Base-by-base conservation (phyloP, 129 eudicot species). In the Helianthus tuberosus region DNA sequence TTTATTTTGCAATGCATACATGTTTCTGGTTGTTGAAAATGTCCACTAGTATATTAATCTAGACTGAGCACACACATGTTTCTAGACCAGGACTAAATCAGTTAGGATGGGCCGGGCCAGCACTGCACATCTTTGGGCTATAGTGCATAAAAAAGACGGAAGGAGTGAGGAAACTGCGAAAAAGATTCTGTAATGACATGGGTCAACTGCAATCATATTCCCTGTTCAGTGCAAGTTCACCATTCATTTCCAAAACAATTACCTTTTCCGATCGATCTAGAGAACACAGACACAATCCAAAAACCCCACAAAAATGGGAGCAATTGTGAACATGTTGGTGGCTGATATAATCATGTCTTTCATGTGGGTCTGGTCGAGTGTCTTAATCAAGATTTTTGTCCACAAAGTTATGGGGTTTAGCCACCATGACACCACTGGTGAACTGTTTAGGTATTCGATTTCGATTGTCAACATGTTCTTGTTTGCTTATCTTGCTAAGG, bases 281-380 rank as follows among this genome's bases (percentile, higher is more conserved):
- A 68, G 3, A 9, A 17, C 32, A 57, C 20, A n/a, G 4, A 60
- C 35, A 63, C 52, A 7, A 47, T 4, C 68, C 57, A 51, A 55
- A 64, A 47, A 44, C 9, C 72, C 32, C 63, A 39, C 49, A 41
- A 63, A 46, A 68, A 80, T 81, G 85, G 70, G 38, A 46, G 74
- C 55, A 70, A 75, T 70, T 13, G 43, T 64, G 48, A 41, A 36
- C 36, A 29, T 89, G 64, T 62, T 93, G 16, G 50, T 82, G 38
- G 80, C 87, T 3, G 98, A 93, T 83, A 68, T 75, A 60, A 57
- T 64, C 64, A 79, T 93, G 73, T 93, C 98, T 0, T 82, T 86
- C 71, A 93, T 93, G 95, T 93, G 98, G 96, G 98, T 88, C 53
- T 93, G 90, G 86, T 89, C 98, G 0, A 82, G 96, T 72, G 85